phyloP scores from a whole-genome alignment of 345 rosid genomes.

The Clausena lansium region DNA sequence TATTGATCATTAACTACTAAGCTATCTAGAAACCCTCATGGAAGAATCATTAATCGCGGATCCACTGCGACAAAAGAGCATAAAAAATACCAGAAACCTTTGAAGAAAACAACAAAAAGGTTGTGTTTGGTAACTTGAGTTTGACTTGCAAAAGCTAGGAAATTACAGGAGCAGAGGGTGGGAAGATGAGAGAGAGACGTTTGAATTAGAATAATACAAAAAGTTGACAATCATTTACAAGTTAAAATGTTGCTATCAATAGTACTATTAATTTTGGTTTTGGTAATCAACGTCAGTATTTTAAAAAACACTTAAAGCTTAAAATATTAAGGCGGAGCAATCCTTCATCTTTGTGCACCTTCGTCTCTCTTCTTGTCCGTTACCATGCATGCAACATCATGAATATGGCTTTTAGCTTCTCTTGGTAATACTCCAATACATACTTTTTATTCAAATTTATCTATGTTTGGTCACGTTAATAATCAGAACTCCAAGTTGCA shows the following conservation, averaged over 20 bases:
- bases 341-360: constrained; percentile 30
- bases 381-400: constrained; percentile 40
- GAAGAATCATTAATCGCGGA: not conserved
- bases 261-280: constrained; percentile 7
- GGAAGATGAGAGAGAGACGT: constrained; percentile 24
- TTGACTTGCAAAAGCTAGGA: constrained; percentile 47
- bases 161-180: constrained; percentile 22
- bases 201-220: constrained; percentile 29
- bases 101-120: constrained; percentile 21
- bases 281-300: constrained; percentile 13
- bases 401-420: constrained; percentile 14
- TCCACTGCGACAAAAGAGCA: too few species aligned
- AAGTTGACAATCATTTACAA: constrained; percentile 27
- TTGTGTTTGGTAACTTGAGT: constrained; percentile 21
- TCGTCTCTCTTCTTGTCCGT: constrained; percentile 59
- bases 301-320: constrained; percentile 11
- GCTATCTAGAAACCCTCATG: not conserved
- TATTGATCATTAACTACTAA: not conserved
- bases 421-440: not conserved
- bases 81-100: not conserved
- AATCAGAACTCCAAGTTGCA: not conserved
- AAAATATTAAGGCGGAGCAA: constrained; percentile 36
- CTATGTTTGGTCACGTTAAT: not conserved
- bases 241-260: constrained; percentile 19
- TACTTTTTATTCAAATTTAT: not conserved